Conservation (phyloP, 208 protist species). For the Crithidia bombi region DNA sequence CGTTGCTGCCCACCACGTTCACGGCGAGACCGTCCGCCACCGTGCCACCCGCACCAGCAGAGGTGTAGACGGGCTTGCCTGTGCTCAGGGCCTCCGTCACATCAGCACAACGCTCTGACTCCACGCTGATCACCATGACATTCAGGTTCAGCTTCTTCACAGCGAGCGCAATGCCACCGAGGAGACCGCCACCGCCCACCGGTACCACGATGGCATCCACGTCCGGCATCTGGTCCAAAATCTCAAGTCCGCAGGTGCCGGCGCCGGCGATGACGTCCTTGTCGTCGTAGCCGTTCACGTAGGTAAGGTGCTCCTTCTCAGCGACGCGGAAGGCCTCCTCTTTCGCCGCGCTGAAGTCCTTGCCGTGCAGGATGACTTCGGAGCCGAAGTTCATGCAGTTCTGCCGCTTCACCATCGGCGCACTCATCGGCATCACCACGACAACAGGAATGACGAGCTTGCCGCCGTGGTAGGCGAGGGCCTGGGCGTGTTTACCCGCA, state of each 20-base stretch:
- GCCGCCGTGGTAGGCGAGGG: constrained; percentile 88
- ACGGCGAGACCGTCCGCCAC: constrained; percentile 94
- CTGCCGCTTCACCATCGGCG: constrained; percentile 87
- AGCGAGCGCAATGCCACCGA: constrained; percentile 84
- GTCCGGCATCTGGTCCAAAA: constrained; percentile 85
- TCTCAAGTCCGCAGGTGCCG: constrained; percentile 90
- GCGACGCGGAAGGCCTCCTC: constrained; percentile 48
- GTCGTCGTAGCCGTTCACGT: constrained; percentile 94
- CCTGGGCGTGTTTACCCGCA: constrained; percentile 92
- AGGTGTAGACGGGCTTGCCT: constrained; percentile 58
- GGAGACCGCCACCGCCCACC: constrained; percentile 88
- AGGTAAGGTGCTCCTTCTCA: constrained; percentile 48
- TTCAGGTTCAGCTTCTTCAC: constrained; percentile 82
- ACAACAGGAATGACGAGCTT: constrained; percentile 82
- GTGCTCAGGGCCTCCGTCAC: constrained; percentile 60
- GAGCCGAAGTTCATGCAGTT: constrained; percentile 77
- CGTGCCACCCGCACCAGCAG: constrained; percentile 57
- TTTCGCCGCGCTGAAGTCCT: constrained; percentile 82
- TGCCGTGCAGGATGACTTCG: constrained; percentile 71
- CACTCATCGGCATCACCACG: constrained; percentile 91
- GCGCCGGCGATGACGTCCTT: constrained; percentile 82
- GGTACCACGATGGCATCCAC: constrained; percentile 89
- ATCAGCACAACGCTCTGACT: constrained; percentile 70
- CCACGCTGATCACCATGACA: constrained; percentile 84
- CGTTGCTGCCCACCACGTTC: constrained; percentile 69